phyloP scores from a whole-genome alignment of 1,139 yeast species.

The Pneumocystis jirovecii region DNA sequence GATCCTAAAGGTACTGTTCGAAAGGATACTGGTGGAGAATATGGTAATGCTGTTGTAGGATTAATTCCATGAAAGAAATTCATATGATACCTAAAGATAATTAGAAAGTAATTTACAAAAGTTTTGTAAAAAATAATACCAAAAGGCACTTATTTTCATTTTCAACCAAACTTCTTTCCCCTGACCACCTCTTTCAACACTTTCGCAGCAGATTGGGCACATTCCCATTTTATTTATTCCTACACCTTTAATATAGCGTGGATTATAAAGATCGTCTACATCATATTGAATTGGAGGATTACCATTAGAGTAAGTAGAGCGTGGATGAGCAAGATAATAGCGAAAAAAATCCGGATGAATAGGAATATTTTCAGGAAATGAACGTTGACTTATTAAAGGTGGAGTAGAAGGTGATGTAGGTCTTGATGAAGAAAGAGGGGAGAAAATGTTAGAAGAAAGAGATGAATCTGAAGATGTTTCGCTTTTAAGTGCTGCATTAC shows the following conservation, averaged over 20 bases:
- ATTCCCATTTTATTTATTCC: conserved; percentile 5
- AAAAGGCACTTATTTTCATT: conserved; percentile 6
- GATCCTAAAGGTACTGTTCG: conserved; percentile 4
- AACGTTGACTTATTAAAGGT: neutral
- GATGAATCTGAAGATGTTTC: neutral
- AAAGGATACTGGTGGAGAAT: conserved; percentile 13
- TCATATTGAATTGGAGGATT: neutral
- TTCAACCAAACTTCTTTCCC: conserved; percentile 4
- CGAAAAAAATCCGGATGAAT: conserved; percentile 1
- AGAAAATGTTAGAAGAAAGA: neutral
- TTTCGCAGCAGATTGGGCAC: conserved; percentile 6
- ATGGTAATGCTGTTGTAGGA: conserved; percentile 10
- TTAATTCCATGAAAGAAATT: conserved; percentile 14
- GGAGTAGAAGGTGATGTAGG: neutral
- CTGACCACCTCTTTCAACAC: neutral
- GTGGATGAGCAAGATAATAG: neutral
- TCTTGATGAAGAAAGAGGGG: neutral
- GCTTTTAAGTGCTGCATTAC: neutral
- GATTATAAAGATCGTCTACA: conserved; percentile 6
- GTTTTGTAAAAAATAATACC: conserved; percentile 4
- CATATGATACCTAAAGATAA: conserved; percentile 13
- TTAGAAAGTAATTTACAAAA: conserved; percentile 2
- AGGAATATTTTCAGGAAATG: conserved; percentile 2
- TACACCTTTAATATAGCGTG: conserved; percentile 4
- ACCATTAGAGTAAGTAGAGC: neutral